Base-by-base conservation (phyloP, 2,329 filamentous ascomycete genomes). In the Aspergillus fijiensis region DNA sequence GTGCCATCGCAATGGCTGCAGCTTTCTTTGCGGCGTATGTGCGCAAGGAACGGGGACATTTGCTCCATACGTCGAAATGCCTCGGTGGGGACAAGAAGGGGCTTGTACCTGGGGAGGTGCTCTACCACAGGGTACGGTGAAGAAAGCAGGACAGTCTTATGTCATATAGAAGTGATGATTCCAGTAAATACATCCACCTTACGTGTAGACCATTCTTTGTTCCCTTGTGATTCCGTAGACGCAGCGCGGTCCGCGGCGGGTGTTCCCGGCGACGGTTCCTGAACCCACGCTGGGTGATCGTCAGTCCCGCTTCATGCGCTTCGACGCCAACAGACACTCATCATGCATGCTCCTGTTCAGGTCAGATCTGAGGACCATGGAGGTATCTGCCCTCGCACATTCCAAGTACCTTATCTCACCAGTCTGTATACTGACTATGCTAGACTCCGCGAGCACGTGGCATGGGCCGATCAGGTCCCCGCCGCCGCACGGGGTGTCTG, bases 1-100 rank as follows among this genome's bases (percentile, higher is more conserved):
- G 68, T 7, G 73, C 73, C 6, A 68, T 76, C 23, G 63, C 63
- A 2, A 29, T 71, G 7, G 74, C 74, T 1, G 72, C 70, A 1
- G 54, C 63, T 11, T 72, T 66, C 29, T 89, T 87, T 68, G 80
- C 86, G 0, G 70, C 72, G 0, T 89, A 85, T 69, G 83, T 89
- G 9, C 76, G 85, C 21, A 75, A 76, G 51, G 79, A 84, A 63
- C 77, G 87, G 52, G 87, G 87, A 0, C 87, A 89, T 75, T 74
- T 88, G 29, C 67, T 88, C 29, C 86, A 89, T 50, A 61, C 58
- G 4, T 61, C 60, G 14, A 64, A 61, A 23, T 67, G 66, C 35
- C 57, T 59, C n/a, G 63, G 60, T 45, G 56, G 53, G 27, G 58
- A 63, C 35, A 64, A 64, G 39, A 60, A 55, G 31, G 21, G 42